These are phyloP conservation scores for Angophora floribunda DNA, from an alignment of 345 rosid species.

Conservation along the genomic window DNA sequence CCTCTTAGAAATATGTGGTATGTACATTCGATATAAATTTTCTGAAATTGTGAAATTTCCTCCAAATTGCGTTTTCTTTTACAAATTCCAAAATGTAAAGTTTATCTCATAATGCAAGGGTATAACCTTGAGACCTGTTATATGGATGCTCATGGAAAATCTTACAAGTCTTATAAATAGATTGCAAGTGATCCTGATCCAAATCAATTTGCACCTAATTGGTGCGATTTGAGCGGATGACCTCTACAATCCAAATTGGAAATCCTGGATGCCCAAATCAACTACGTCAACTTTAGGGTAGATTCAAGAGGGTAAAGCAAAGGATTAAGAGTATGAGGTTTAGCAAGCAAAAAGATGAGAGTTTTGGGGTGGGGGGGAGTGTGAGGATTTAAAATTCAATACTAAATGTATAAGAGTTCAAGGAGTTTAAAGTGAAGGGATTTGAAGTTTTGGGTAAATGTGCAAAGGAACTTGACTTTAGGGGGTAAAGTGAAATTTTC, in stretches of 20 bases:
- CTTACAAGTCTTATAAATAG: neutral
- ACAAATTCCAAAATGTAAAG: neutral
- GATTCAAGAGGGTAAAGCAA: neutral
- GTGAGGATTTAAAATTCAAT: too few species aligned
- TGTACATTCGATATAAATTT: neutral
- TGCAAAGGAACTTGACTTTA: neutral
- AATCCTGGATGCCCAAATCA: neutral
- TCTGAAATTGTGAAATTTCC: neutral
- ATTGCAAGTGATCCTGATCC: fast-evolving
- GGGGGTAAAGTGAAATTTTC: neutral
- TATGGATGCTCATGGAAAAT: fast-evolving
- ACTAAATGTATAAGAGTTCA: too few species aligned
- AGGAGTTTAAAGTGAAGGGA: neutral
- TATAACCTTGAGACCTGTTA: fast-evolving
- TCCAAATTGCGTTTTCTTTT: neutral
- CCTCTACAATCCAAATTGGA: neutral
- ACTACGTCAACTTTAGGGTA: neutral
- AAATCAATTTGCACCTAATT: fast-evolving
- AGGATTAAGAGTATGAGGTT: neutral
- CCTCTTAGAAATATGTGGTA: neutral
- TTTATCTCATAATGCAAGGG: neutral
- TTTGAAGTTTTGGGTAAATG: neutral
- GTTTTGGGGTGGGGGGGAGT: too few species aligned
- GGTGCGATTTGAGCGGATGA: neutral
- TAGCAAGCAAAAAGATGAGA: too few species aligned